Conservation (phyloP, 2,329 filamentous ascomycete genomes). For the Epicoccum sorghinum region DNA sequence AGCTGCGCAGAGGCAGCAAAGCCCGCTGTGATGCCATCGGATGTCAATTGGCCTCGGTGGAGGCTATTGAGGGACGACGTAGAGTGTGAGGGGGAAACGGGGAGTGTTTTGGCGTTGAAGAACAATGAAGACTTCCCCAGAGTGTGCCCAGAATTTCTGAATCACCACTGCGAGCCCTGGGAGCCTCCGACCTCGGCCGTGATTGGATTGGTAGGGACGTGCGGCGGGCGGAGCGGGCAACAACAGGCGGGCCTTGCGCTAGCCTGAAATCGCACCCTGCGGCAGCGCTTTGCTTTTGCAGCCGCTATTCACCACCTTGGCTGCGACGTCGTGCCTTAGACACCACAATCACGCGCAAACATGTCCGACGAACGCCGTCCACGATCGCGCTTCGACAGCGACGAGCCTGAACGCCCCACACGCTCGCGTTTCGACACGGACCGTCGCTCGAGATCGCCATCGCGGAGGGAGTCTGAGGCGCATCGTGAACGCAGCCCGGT, state of each 20-base stretch:
- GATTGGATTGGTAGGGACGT: conserved; percentile 4
- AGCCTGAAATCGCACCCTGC: background rate
- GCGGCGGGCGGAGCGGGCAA: background rate
- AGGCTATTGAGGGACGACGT: conserved; percentile 27
- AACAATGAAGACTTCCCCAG: conserved; percentile 10
- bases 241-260: background rate
- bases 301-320: background rate
- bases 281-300: background rate
- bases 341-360: conserved; percentile 13
- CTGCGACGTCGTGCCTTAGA: background rate
- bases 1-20: conserved; percentile 47
- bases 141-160: conserved; percentile 11
- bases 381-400: conserved; percentile 94
- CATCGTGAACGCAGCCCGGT: conserved; percentile 83
- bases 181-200: conserved; percentile 11
- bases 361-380: conserved; percentile 87
- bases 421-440: conserved; percentile 76
- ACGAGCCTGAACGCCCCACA: conserved; percentile 68
- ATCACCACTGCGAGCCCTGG: background rate
- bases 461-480: conserved; percentile 66
- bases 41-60: conserved; percentile 17
- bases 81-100: background rate
- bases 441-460: conserved; percentile 73
- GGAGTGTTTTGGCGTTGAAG: background rate
- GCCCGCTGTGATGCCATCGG: conserved; percentile 53